Conservation (phyloP, 2,329 filamentous ascomycete genomes). For the Sclerotinia trifoliorum region DNA sequence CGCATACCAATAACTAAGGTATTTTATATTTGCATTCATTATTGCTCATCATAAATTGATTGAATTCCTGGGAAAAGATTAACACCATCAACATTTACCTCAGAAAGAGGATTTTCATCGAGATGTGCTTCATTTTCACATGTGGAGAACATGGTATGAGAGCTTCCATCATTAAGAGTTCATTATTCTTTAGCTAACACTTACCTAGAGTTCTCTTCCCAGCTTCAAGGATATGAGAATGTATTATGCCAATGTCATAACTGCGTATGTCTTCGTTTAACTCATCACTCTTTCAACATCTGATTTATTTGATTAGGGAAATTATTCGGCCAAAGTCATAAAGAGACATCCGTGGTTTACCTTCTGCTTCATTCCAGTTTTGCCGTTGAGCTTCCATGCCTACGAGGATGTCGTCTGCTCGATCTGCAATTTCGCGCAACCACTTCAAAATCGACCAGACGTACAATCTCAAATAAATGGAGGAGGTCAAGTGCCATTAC, state of each 20-base stretch:
- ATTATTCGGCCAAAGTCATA: constrained; percentile 59
- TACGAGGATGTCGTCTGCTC: constrained; percentile 70
- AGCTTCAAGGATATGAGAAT: constrained; percentile 56
- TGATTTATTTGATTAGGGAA: constrained; percentile 45
- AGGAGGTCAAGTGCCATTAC: constrained; percentile 34
- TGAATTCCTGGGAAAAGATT: constrained; percentile 10
- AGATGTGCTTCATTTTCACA: constrained; percentile 28
- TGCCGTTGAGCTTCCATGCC: constrained; percentile 67
- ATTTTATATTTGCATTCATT: neutral
- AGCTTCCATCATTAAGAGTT: neutral
- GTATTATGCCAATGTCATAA: constrained; percentile 63
- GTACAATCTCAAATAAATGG: constrained; percentile 35
- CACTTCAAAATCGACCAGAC: constrained; percentile 48
- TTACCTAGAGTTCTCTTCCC: constrained; percentile 37
- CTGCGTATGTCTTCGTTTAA: constrained; percentile 44
- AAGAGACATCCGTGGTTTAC: constrained; percentile 74
- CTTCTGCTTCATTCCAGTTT: constrained; percentile 72
- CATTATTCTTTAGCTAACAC: constrained; percentile 25
- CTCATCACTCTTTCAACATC: neutral
- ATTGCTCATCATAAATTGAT: constrained; percentile 1
- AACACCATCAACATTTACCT: constrained; percentile 7
- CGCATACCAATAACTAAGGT: neutral
- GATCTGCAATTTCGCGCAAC: constrained; percentile 75
- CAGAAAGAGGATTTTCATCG: constrained; percentile 9
- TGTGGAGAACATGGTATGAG: constrained; percentile 40